These are phyloP conservation scores for Flaveria robusta DNA, from an alignment of 129 eudicot genomes.

Conservation along the genomic window DNA sequence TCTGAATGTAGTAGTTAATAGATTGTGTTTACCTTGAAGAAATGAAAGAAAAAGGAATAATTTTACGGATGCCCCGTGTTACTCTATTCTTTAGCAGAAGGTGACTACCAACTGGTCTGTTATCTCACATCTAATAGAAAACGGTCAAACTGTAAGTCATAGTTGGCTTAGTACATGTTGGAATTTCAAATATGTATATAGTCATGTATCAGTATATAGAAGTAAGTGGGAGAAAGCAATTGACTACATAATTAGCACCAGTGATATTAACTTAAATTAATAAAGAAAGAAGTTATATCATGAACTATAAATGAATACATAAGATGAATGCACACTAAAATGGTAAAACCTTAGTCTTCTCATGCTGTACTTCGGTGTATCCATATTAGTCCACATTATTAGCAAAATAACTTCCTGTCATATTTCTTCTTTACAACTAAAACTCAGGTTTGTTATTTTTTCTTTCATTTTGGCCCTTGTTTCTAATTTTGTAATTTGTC, in stretches of 20 bases:
- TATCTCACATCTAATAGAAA: not conserved
- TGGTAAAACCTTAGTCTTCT: constrained; percentile 7
- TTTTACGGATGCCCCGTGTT: not conserved
- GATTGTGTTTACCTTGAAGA: not conserved
- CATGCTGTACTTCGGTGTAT: not conserved
- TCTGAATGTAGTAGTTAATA: not conserved
- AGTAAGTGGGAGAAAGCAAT: not conserved
- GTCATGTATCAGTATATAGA: not conserved
- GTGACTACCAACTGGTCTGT: not conserved
- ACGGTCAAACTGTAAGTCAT: not conserved
- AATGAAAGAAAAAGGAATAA: not conserved
- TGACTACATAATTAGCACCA: not conserved
- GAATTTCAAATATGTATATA: not conserved
- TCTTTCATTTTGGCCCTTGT: too few relatives aligned
- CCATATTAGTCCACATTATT: not conserved
- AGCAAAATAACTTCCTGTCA: not conserved
- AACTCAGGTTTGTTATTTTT: not conserved
- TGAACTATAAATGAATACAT: not conserved
- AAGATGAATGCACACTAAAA: not conserved
- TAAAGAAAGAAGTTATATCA: not conserved
- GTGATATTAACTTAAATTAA: not conserved
- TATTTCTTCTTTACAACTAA: not conserved
- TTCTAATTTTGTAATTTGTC: not conserved
- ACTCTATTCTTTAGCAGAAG: not conserved
- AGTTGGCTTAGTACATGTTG: constrained; percentile 2